phyloP scores from a whole-genome alignment of 148 eudicot genomes.

The Gaultheria prostrata region DNA sequence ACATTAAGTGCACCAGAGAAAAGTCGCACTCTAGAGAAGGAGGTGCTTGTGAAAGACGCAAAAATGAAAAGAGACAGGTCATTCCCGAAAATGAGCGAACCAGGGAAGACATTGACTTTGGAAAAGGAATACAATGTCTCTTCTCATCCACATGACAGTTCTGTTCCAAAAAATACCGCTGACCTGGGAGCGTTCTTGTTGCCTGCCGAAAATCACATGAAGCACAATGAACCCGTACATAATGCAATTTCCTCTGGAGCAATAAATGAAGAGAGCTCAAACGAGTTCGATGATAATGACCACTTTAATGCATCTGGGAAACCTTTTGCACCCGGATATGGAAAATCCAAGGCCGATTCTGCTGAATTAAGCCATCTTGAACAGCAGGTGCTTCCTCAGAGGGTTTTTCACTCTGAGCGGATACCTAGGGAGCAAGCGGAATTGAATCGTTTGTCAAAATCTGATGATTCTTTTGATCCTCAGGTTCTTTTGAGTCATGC shows the following conservation, averaged over 20 bases:
- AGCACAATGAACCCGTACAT: conserved; percentile 29
- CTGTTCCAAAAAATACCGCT: conserved; percentile 17
- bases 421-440: conserved; percentile 60
- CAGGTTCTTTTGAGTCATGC: conserved; percentile 49
- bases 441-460: conserved; percentile 49
- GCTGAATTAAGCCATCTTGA: conserved; percentile 32
- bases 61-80: conserved; percentile 17
- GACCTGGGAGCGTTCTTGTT: conserved; percentile 34
- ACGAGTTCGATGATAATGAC: conserved; percentile 28
- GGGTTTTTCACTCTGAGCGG: conserved; percentile 45
- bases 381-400: conserved; percentile 35
- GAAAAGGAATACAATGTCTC: conserved; percentile 21
- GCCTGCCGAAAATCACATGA: conserved; percentile 50
- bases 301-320: conserved; percentile 26
- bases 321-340: conserved; percentile 29
- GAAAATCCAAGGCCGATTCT: conserved; percentile 38
- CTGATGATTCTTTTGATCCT: conserved; percentile 57
- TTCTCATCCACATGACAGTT: conserved; percentile 29
- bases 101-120: not conserved
- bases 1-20: conserved; percentile 17
- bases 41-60: conserved; percentile 16
- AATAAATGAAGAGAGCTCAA: conserved; percentile 25
- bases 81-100: conserved; percentile 16
- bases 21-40: conserved; percentile 17
- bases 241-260: conserved; percentile 30